Evolutionary conservation across 768 basidiomycete genomes (phyloP), one percentile per base, ranked within the genome.

Genomic region (Pilatotrama ljubarskyi): DNA sequence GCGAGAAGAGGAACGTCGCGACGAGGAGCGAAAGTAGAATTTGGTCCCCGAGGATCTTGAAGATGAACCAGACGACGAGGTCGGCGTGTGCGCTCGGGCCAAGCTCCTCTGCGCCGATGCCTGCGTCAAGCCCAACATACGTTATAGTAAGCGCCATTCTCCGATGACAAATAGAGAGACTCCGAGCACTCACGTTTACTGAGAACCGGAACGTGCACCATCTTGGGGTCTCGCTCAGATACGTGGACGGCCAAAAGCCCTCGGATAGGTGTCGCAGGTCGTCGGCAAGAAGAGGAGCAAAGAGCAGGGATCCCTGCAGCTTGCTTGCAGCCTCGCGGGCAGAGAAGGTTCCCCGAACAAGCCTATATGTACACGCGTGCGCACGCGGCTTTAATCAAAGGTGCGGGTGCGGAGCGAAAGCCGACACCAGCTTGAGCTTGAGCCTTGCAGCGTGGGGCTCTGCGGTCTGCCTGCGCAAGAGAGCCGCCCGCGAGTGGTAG

Each of bases 21-120:
- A 80, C 72, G 47, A 83, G 75, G 47, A 81, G 57, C 7, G 78
- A 77, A 13, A 81, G 71, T 15, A 80, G 66, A 50, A 82, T 69
- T 51, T 77, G 78, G 70, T 81, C 77, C 53, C 76, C 73, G 62
- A 81, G 68, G 26, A 82, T 74, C 52, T 81, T 77, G 64, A 80
- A 76, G 65, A 75, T 76, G 22, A 79, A 75, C 75, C 76, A 82
- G 32, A 74, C 62, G 26, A 73, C 65, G 26, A 80, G 69, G 49
- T 76, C 68, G 20, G 69, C 57, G 29, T 65, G 62, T 25, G 69
- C 72, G 46, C 54, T 49, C n/a, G 59, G 47, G 13, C 71, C 67
- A 47, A 70, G 64, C 20, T 68, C 66, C 14, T 66, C 55, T 26
- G 66, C 61, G 42, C 64, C 56, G 36, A 68, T 63, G 41, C 71